These are phyloP conservation scores for Coniochaeta pulveracea DNA, from an alignment of 2,329 filamentous ascomycete genomes.

Conservation along the genomic window DNA sequence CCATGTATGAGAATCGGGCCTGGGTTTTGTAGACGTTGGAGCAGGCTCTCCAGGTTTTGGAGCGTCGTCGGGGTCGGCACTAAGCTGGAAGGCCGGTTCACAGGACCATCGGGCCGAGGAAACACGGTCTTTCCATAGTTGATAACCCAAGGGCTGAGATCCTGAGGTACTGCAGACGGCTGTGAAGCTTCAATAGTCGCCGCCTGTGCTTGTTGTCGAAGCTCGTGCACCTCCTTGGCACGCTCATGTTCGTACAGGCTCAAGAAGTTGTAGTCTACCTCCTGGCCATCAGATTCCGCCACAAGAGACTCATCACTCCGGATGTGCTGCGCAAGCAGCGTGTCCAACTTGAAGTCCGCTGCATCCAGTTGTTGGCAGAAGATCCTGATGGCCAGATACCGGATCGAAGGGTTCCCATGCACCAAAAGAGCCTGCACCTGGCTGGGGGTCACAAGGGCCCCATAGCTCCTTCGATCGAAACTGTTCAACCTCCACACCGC, in stretches of 20 bases:
- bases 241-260: conserved; percentile 46
- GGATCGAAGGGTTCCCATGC: conserved; percentile 46
- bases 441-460: conserved; percentile 41
- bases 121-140: conserved; percentile 58
- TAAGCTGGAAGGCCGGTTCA: conserved; percentile 36
- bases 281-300: conserved; percentile 63
- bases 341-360: conserved; percentile 67
- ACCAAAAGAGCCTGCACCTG: conserved; percentile 59
- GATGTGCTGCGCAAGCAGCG: conserved; percentile 56
- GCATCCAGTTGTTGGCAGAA: conserved; percentile 70
- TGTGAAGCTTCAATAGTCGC: conserved; percentile 11
- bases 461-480: conserved; percentile 61
- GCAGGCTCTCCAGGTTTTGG: conserved; percentile 60
- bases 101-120: conserved; percentile 44
- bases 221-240: conserved; percentile 30
- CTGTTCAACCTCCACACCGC: conserved; percentile 70
- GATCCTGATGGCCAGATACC: conserved; percentile 72
- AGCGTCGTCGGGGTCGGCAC: conserved; percentile 64
- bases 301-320: conserved; percentile 47
- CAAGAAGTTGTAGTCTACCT: conserved; percentile 69
- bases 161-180: conserved; percentile 12
- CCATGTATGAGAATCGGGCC: conserved; percentile 75
- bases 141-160: conserved; percentile 48
- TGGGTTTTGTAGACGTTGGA: conserved; percentile 51
- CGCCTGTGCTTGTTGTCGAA: conserved; percentile 22